phyloP scores from a whole-genome alignment of 768 basidiomycete genomes.

The Trametes cubensis region DNA sequence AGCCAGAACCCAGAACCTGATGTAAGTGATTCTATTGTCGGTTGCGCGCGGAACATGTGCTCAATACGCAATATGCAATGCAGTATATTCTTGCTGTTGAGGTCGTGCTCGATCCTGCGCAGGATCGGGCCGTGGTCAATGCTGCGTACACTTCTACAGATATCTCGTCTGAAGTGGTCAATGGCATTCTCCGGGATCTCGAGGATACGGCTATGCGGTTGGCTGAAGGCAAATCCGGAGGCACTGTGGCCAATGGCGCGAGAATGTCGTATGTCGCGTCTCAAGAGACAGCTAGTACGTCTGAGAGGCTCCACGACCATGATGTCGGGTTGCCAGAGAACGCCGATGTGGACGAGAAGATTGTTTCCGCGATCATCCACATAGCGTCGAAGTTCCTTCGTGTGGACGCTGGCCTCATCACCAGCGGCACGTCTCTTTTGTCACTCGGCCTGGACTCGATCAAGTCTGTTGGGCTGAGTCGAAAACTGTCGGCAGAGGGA shows the following conservation, averaged over 20 bases:
- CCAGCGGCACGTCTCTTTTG: slow-evolving; percentile 39
- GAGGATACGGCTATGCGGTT: slow-evolving; percentile 32
- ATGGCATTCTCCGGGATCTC: slow-evolving; percentile 30
- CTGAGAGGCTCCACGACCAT: neutral
- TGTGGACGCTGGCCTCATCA: slow-evolving; percentile 5
- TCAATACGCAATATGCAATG: neutral
- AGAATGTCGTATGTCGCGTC: neutral
- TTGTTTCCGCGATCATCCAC: slow-evolving; percentile 6
- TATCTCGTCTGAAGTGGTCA: slow-evolving; percentile 24
- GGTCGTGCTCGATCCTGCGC: slow-evolving; percentile 30
- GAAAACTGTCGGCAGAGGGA: slow-evolving; percentile 37
- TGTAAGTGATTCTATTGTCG: slow-evolving; percentile 23
- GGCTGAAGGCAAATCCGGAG: slow-evolving; percentile 1
- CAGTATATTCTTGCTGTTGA: slow-evolving; percentile 29
- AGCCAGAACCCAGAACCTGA: slow-evolving; percentile 39
- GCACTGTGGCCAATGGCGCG: neutral
- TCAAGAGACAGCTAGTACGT: neutral
- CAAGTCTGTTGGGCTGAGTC: slow-evolving; percentile 47
- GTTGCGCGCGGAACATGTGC: neutral
- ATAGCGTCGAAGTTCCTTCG: slow-evolving; percentile 21
- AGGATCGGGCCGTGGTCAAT: slow-evolving; percentile 25
- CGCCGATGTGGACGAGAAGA: slow-evolving; percentile 5
- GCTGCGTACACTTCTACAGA: slow-evolving; percentile 31
- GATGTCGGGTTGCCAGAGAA: neutral
- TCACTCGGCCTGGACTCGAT: slow-evolving; percentile 53